Conservation (phyloP, 257 asterid species). For the Lycium ferocissimum region DNA sequence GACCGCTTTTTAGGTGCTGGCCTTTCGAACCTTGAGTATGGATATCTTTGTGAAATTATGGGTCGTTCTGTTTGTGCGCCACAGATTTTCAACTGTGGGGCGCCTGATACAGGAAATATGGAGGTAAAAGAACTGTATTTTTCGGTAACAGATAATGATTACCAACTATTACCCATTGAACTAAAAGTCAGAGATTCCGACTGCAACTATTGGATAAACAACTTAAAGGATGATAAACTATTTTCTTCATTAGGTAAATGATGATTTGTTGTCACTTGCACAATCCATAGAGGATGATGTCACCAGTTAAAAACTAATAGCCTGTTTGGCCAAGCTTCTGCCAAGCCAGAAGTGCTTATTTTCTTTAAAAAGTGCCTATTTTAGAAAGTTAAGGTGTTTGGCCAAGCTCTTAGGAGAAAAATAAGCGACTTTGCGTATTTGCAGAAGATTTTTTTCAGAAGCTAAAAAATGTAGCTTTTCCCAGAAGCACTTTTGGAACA, state of each 20-base stretch:
- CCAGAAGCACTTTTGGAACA: no score
- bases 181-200: background rate
- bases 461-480: no score
- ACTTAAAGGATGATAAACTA: background rate
- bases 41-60: slow-evolving; percentile 91
- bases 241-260: background rate
- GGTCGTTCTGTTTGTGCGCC: slow-evolving; percentile 97
- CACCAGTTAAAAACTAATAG: background rate
- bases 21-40: slow-evolving; percentile 90
- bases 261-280: background rate
- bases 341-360: no score
- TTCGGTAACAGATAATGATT: background rate
- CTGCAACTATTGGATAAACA: background rate
- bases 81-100: slow-evolving; percentile 94
- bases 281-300: background rate
- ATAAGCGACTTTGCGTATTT: no score
- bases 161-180: background rate
- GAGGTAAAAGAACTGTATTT: slow-evolving; percentile 61
- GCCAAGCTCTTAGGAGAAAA: no score
- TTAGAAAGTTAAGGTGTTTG: no score
- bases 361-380: no score
- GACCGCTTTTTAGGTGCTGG: slow-evolving; percentile 81
- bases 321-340: no score
- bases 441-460: no score
- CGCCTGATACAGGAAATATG: slow-evolving; percentile 99